Percentiles rank a stretch among this genome's conserved stretches.
Evolutionary conservation across 2,329 filamentous ascomycete genomes (phyloP).

Genomic region (Verticillium tricorpus): DNA sequence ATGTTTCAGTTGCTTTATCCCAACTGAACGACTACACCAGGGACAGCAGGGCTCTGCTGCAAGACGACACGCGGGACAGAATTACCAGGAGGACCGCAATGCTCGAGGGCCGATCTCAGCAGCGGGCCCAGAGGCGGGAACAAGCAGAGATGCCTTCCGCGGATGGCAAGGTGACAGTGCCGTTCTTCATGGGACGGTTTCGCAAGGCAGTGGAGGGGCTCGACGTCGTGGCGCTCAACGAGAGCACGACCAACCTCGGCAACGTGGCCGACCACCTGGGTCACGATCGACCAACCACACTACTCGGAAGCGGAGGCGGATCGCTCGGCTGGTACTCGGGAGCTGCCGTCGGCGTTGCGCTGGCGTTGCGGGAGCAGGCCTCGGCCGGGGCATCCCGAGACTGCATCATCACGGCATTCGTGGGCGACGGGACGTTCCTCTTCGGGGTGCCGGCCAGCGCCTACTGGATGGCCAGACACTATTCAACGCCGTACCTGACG

Average conservation of each 20-base stretch:
- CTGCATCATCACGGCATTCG: conserved; percentile 10
- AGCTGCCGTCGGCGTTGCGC: conserved; percentile 23
- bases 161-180: conserved; percentile 45
- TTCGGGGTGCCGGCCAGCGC: conserved; percentile 14
- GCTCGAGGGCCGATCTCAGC: conserved; percentile 55
- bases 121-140: conserved; percentile 41
- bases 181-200: conserved; percentile 47
- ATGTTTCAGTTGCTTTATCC: conserved; percentile 33
- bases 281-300: conserved; percentile 33
- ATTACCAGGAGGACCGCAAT: conserved; percentile 55
- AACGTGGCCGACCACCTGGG: conserved; percentile 56
- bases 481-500: conserved; percentile 13
- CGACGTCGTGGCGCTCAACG: conserved; percentile 60
- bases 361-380: conserved; percentile 10
- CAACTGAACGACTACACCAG: conserved; percentile 16
- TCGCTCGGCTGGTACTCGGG: conserved; percentile 28
- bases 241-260: conserved; percentile 43
- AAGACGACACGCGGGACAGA: conserved; percentile 57
- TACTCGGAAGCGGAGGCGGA: conserved; percentile 25
- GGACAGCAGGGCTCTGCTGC: conserved; percentile 32
- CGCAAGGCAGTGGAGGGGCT: conserved; percentile 50
- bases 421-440: conserved; percentile 15
- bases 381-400: background rate
- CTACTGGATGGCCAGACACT: conserved; percentile 15
- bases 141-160: conserved; percentile 38